Evolutionary conservation across 139 green algal genomes (phyloP), one percentile per base, ranked within the genome.

Genomic region (Picochlorum sp.): DNA sequence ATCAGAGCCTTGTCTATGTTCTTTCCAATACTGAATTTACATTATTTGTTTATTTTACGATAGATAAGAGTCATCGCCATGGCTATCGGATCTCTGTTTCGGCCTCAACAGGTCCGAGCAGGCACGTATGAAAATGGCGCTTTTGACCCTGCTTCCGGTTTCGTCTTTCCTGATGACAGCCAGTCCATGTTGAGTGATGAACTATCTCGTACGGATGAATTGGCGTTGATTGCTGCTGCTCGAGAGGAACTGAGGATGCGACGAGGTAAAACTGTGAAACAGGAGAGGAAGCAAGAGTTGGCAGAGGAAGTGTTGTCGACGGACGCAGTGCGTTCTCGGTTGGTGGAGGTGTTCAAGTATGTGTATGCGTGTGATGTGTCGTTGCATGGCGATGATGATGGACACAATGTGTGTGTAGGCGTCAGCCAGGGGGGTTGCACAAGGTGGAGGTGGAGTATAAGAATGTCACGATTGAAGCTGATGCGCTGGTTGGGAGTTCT

Each of bases 401-500:
- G 6, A 20, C 21, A 23, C 21, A 23, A 23, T 28, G 24, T 28
- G 24, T 26, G n/a, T 21, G 47, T 13, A 65, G 23, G 58, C 58
- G 57, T 45, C 51, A 21, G 15, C 21, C 20, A 15, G 44, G 44
- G 15, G 58, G 34, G 5, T 66, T 54, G 9, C 13, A 20, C 21
- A 66, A 15, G 15, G 68, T 87, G 18, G 77, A 78, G 21, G 65
- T 90, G 2, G 84, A 90, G 63, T 91, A 89, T 56, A 74, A 73
- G 20, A 47, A 77, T 21, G 58, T 91, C 16, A 74, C 63, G 1
- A 73, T 91, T 13, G 69, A 80, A 34, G 84, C 84, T 2, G 78
- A 85, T 37, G 85, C 85, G 1, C 41, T 89, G 30, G 71, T 92
- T 13, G 87, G 84, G 6, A 67, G 61, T 20, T 74, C 64, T 6